Evolutionary conservation across 148 eudicot genomes (phyloP).

Genomic region (Pharnaceum exiguum): DNA sequence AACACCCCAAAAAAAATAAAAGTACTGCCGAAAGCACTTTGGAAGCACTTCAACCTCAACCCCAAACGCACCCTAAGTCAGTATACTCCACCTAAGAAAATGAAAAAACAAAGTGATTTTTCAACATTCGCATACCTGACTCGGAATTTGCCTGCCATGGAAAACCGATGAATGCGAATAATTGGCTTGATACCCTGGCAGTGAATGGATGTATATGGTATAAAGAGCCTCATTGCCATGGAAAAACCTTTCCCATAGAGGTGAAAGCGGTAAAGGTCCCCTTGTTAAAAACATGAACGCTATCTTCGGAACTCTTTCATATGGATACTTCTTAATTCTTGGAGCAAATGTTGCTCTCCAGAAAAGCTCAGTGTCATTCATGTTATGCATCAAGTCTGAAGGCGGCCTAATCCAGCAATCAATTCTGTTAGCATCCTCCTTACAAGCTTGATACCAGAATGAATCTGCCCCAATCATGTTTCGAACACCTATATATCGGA

Average conservation of each 20-base stretch:
- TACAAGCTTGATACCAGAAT: slow-evolving; percentile 14
- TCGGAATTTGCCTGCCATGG: slow-evolving; percentile 41
- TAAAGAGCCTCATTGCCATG: slow-evolving; percentile 32
- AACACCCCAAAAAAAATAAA: too few relatives aligned
- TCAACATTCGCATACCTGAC: slow-evolving; percentile 29
- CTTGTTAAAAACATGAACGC: slow-evolving; percentile 50
- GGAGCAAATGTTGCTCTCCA: slow-evolving; percentile 52
- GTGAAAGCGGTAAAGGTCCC: slow-evolving; percentile 42
- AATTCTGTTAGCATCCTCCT: slow-evolving; percentile 15
- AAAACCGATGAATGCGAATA: slow-evolving; percentile 36
- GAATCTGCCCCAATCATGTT: slow-evolving; percentile 7
- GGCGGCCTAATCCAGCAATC: slow-evolving; percentile 36
- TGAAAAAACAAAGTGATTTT: neutral
- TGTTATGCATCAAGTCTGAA: slow-evolving; percentile 28
- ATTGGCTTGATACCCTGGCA: slow-evolving; percentile 30
- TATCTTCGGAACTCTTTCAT: slow-evolving; percentile 35
- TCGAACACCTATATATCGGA: slow-evolving; percentile 21
- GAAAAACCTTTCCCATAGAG: slow-evolving; percentile 46
- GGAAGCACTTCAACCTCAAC: too few relatives aligned
- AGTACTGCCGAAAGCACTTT: too few relatives aligned
- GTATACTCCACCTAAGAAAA: too few relatives aligned
- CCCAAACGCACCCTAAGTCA: neutral
- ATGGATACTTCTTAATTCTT: slow-evolving; percentile 33
- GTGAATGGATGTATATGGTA: slow-evolving; percentile 38
- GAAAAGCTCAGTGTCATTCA: slow-evolving; percentile 44